A percentile compares a stretch with the other conserved stretches of the same genome.
phyloP scores from a whole-genome alignment of 2,329 filamentous ascomycete species.

The Diaporthe nobilis region DNA sequence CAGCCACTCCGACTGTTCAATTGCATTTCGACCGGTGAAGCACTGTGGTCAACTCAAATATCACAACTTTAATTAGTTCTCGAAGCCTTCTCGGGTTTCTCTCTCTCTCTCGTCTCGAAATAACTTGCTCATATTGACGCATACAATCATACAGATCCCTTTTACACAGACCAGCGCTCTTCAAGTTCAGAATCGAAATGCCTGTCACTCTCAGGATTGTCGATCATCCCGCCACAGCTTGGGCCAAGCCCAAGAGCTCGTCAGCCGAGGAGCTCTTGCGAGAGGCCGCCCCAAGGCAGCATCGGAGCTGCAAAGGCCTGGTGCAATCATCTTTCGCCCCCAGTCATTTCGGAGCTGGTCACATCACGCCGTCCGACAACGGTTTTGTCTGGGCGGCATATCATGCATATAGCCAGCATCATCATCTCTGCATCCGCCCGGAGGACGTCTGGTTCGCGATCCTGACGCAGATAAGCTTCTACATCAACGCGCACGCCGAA shows the following conservation, averaged over 20 bases:
- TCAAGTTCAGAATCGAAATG: background rate
- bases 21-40: too few species aligned
- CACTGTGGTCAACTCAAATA: too few species aligned
- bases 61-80: too few species aligned
- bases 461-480: conserved; percentile 59
- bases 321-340: background rate
- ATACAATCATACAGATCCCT: background rate
- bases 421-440: conserved; percentile 60
- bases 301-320: background rate
- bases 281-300: background rate
- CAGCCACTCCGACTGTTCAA: too few species aligned
- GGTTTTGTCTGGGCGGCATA: conserved; percentile 52
- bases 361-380: background rate
- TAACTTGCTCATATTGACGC: too few species aligned
- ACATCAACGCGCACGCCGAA: conserved; percentile 60
- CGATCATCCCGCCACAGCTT: background rate
- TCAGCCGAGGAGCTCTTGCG: background rate
- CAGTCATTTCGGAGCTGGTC: background rate
- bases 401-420: conserved; percentile 56
- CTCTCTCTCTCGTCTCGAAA: too few species aligned
- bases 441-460: conserved; percentile 67
- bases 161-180: background rate
- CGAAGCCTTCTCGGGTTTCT: too few species aligned
- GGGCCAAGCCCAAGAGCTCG: background rate
- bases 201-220: background rate